Base-by-base conservation (phyloP, 768 basidiomycete species). In the Amanita muscaria region DNA sequence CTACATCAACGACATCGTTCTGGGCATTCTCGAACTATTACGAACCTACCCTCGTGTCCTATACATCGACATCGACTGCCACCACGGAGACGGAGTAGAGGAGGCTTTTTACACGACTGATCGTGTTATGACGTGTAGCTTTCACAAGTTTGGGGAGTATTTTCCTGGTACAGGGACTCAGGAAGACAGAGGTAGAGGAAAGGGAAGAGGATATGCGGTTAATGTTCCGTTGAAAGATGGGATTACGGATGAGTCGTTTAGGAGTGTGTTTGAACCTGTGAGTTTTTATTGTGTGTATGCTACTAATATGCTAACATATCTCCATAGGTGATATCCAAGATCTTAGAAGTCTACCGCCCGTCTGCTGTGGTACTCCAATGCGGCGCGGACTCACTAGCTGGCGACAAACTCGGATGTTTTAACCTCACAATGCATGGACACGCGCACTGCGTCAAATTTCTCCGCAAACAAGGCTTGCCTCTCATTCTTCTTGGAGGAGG, bases 21-120 rank as follows among this genome's bases (percentile, higher is more conserved):
- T 98, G 19, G 85, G 81, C 34, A 94, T 96, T 30, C 74, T 99
- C 38, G 94, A 96, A 61, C 80, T 99, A 6, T 68, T 94, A n/a
- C 78, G 92, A 52, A 77, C 70, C 44, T 79, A 80, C 56, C 73
- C 88, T 2, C 82, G 96, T 42, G 94, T 99, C 12, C 68, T 99
- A 23, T 98, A 99, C 60, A 84, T 99, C 62, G 94, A 99, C 64
- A 92, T 98, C 48, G 96, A 98, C 63, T 91, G 91, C 40, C 96
- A 98, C 60, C 96, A 99, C 61, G 94, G 96, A 14, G 96, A 98
- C 59, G 94, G 94, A 11, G 96, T 98, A 25, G 96, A 99, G 56
- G 96, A 98, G 59, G 96, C 94, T 2, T 97, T 98, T 68, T 97
- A 96, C 61, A 93, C 88, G 27, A 94, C 90, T 3, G 89, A 98